Conservation (phyloP, 2,329 filamentous ascomycete genomes). For the Pseudogymnoascus destructans region DNA sequence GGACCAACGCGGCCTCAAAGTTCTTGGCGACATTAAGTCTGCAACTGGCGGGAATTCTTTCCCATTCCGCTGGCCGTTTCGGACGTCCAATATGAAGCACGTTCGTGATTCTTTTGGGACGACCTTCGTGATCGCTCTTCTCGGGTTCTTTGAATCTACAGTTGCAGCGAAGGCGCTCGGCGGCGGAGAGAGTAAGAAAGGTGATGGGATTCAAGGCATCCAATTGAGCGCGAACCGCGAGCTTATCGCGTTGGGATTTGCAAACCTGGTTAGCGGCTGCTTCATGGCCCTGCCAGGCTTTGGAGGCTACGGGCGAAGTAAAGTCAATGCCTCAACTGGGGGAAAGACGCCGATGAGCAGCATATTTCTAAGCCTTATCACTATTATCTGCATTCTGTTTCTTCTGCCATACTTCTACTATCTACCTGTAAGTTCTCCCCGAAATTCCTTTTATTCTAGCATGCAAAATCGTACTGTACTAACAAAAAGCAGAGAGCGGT, state of each 20-base stretch:
- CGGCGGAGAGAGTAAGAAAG: conserved; percentile 35
- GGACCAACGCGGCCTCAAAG: conserved; percentile 66
- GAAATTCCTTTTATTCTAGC: conserved; percentile 9
- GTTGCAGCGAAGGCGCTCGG: conserved; percentile 88
- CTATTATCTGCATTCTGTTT: conserved; percentile 67
- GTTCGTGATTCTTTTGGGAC: conserved; percentile 81
- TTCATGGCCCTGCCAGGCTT: conserved; percentile 92
- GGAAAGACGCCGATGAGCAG: conserved; percentile 90
- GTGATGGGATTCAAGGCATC: conserved; percentile 61
- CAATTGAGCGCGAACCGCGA: conserved; percentile 83
- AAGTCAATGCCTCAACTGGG: conserved; percentile 85
- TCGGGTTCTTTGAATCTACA: conserved; percentile 97
- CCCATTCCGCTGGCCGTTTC: conserved; percentile 76
- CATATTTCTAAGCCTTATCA: conserved; percentile 71
- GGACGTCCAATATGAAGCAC: conserved; percentile 60
- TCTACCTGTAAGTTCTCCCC: conserved; percentile 60
- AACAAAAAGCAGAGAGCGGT: conserved; percentile 61
- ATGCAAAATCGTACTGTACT: conserved; percentile 13
- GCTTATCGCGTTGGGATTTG: conserved; percentile 77
- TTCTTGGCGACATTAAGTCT: conserved; percentile 71
- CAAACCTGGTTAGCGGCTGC: conserved; percentile 81
- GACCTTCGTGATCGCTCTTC: conserved; percentile 79
- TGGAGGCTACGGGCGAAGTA: conserved; percentile 90
- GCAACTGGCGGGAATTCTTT: conserved; percentile 55
- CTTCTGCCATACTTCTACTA: conserved; percentile 89